phyloP scores from a whole-genome alignment of 2,329 filamentous ascomycete species.

The Colletotrichum sp. region DNA sequence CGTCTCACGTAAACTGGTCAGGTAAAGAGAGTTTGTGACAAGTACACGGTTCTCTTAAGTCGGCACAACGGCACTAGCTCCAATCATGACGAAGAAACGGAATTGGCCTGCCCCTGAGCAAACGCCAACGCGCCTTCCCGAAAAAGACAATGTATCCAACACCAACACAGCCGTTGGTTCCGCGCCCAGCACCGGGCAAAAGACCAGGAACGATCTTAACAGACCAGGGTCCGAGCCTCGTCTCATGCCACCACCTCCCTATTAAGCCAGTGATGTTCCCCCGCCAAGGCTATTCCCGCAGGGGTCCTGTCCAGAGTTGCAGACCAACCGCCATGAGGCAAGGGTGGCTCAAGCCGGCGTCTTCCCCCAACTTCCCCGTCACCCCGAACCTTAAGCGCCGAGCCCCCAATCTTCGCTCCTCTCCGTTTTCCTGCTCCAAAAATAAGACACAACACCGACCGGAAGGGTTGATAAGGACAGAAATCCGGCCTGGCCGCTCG shows the following conservation, averaged over 20 bases:
- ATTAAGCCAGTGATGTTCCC: background rate
- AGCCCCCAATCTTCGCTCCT: background rate
- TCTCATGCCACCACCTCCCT: background rate
- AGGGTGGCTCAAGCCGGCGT: background rate
- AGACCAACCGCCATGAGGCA: background rate
- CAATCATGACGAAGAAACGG: too few relatives aligned
- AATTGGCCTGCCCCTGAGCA: too few relatives aligned
- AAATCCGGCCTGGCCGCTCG: background rate
- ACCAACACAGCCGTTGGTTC: background rate
- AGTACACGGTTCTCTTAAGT: background rate
- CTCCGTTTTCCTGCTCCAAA: too few relatives aligned
- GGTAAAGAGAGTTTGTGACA: background rate
- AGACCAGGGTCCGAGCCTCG: background rate
- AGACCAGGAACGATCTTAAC: background rate
- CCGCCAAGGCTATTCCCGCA: background rate
- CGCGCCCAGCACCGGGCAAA: too few relatives aligned
- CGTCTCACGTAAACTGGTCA: background rate
- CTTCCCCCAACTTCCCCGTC: background rate
- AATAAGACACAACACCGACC: background rate
- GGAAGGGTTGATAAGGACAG: background rate
- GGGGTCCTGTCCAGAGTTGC: background rate
- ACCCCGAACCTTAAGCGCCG: background rate
- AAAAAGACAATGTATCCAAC: background rate
- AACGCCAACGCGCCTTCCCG: background rate
- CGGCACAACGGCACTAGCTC: background rate